A percentile compares a stretch with the other conserved stretches of the same genome.
Evolutionary conservation across 192 early-diverging fungal species (phyloP).

Genomic region (Coemansia sp.): DNA sequence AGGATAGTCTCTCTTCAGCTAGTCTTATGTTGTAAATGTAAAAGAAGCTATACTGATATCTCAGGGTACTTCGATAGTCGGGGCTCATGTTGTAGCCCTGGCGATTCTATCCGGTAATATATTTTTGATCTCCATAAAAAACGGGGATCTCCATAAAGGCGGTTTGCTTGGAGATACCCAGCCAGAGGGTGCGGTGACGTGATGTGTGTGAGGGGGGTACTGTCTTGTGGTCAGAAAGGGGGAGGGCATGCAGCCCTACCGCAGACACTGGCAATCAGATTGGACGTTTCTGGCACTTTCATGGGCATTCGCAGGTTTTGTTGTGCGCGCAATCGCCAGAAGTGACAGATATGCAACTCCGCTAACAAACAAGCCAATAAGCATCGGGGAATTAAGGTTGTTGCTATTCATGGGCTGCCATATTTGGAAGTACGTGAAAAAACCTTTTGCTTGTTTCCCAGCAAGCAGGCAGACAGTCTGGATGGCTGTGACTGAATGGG

Average conservation of each 20-base stretch:
- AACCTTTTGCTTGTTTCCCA: neutral
- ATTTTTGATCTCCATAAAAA: too few species aligned
- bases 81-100: too few species aligned
- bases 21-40: too few species aligned
- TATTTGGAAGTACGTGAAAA: conserved; percentile 1
- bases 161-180: neutral
- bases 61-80: too few species aligned
- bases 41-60: too few species aligned
- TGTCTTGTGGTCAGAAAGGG: too few species aligned
- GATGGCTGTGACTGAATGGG: too few species aligned
- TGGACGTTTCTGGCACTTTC: neutral
- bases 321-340: neutral
- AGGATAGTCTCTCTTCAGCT: too few species aligned
- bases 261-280: neutral
- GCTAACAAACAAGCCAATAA: neutral
- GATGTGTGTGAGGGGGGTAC: too few species aligned
- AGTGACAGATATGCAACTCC: neutral
- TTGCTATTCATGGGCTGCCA: neutral
- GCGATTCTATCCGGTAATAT: too few species aligned
- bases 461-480: neutral
- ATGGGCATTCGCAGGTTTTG: neutral
- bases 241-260: neutral
- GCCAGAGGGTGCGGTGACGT: neutral
- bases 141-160: neutral
- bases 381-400: conserved; percentile 1